Base-by-base conservation (phyloP, 805 yeast genomes). In the Lipomyces kockii region DNA sequence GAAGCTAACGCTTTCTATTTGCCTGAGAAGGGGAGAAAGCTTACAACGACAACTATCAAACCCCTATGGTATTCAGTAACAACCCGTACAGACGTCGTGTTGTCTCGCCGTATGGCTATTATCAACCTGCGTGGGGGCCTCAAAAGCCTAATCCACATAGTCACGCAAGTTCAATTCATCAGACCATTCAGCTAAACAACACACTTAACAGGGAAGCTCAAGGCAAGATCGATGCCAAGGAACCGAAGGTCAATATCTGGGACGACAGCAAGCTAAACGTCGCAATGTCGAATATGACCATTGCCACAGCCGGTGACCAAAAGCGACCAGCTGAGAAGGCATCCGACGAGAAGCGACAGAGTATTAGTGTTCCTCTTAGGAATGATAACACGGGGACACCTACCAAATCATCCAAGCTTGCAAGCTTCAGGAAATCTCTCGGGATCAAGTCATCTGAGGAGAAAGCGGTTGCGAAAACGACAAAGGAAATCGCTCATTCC, bases 41-140 rank as follows among this genome's bases (percentile, higher is more conserved):
- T 39, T 39, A 39, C 46, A 39, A 39, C 46, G 46, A 39, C 46
- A 14, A 14, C 46, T 39, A 14, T 39, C 46, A 39, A 39, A 39
- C 46, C 5, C 46, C 46, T 17, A 17, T 7, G 46, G 7, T 39
- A 1, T 39, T 39, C n/a, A 39, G 46, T 39, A 39, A 39, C 46
- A 39, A 39, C 46, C 46, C 46, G 46, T 39, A 39, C 46, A 12
- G 20, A 14, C 46, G 46, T 39, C 46, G 46, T 20, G 46, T 39
- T 39, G 46, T 39, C 46, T 39, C 46, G 46, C 46, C 46, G 46
- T 39, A 39, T 39, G 46, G 46, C n/a, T 39, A 39, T 39, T 39
- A 14, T 39, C 46, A 39, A 17, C 20, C 46, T 39, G 46, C 46
- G 17, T 39, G 17, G 20, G 46, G 11, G 11, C 37, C n/a, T 39